Conservation (phyloP, 345 rosid genomes). For the Eucalyptus guilfoylei region DNA sequence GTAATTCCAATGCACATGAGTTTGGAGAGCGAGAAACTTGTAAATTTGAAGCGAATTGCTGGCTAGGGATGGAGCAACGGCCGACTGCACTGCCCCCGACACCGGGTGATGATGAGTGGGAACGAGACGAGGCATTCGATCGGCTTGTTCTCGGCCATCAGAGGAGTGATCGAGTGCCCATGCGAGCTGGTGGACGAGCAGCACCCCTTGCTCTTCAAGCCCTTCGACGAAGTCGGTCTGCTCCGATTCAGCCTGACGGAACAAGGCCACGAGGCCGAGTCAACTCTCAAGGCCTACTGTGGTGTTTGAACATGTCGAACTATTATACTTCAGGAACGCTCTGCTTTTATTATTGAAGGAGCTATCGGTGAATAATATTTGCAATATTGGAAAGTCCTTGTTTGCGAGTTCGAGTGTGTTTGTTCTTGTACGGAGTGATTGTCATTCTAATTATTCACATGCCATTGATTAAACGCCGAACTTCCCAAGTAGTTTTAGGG, state of each 20-base stretch:
- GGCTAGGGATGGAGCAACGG: slow-evolving; percentile 2
- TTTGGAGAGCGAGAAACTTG: background rate
- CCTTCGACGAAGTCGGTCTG: slow-evolving; percentile 5
- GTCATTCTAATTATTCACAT: background rate
- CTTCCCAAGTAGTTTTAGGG: background rate
- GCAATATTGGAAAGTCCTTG: background rate
- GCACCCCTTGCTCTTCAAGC: slow-evolving; percentile 19
- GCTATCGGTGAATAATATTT: background rate
- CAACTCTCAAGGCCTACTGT: background rate
- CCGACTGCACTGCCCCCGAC: background rate
- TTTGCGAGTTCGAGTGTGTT: background rate
- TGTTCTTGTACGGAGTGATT: background rate
- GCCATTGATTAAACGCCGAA: background rate
- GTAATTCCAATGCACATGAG: background rate
- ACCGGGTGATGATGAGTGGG: background rate
- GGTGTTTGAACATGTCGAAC: background rate
- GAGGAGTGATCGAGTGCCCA: slow-evolving; percentile 5
- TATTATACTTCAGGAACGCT: background rate
- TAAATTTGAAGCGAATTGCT: background rate
- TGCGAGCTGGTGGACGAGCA: slow-evolving; percentile 12
- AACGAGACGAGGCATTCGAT: background rate
- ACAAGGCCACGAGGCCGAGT: background rate
- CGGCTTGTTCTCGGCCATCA: slow-evolving; percentile 8
- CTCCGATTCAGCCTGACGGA: background rate
- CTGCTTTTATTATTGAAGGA: background rate